Base-by-base conservation (phyloP, 1,139 yeast species). In the Scheffersomyces quercinus region DNA sequence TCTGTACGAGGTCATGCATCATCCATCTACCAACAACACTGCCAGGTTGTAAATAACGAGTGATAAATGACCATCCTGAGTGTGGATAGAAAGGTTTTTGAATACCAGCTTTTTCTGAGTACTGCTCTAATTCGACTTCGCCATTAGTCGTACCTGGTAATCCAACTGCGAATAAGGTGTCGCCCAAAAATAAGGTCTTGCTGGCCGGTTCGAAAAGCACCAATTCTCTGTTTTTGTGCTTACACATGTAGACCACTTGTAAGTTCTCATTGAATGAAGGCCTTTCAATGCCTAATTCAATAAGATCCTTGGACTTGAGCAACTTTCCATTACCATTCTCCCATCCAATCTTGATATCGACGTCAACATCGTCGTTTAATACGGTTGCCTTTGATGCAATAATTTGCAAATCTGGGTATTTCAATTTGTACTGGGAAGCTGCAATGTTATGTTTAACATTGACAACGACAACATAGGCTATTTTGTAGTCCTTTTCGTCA, bases 181-280 rank as follows among this genome's bases (percentile, higher is more conserved):
- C 89, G 2, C 83, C 87, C 48, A 75, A 79, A 46, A 79, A 67
- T 32, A 83, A 55, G 0, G 78, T 67, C 52, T 73, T 73, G 16
- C 80, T 65, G 11, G 59, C 58, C 42, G 67, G 68, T 54, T 80
- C 80, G 55, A 58, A 78, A 51, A 78, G 53, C 4, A 81, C 75
- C 43, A 84, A 59, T 55, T 84, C 89, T 54, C 76, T 73, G 58
- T 82, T 83, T 28, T 51, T 59, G 54, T 79, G 85, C 3, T 64
- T 60, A 9, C 85, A 83, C 38, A 83, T 57, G 55, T 72, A 83
- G 11, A 81, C 76, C 49, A 82, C 77, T 54, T 80, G 77, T 45
- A 82, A 75, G 45, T 72, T 76, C 20, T 64, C 54, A 35, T 64
- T 54, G 38, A 69, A 63, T 3, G 57, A 53, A 3, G 56, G 48